phyloP scores from a whole-genome alignment of 306 rosid genomes.

The Arachis stenosperma region DNA sequence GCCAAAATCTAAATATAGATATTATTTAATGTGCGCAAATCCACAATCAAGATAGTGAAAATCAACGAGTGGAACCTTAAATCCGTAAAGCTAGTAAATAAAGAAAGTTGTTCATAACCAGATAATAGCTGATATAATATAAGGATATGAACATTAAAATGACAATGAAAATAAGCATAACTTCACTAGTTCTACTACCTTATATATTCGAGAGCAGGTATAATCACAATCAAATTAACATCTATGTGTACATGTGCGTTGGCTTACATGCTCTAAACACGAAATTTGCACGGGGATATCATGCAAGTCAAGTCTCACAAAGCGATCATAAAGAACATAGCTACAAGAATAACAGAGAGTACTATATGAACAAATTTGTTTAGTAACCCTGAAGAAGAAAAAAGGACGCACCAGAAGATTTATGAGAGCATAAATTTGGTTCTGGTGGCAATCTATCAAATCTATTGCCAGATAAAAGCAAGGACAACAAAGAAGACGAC shows the following conservation, averaged over 20 bases:
- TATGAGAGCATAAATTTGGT: conserved; percentile 33
- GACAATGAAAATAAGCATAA: background rate
- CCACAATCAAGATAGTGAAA: conserved; percentile 4
- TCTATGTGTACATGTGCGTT: background rate
- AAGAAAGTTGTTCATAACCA: conserved; percentile 11
- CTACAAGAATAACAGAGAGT: conserved; percentile 24
- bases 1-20: background rate
- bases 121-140: background rate
- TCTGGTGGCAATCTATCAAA: conserved; percentile 29
- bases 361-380: conserved; percentile 49
- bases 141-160: background rate
- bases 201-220: background rate
- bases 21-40: conserved; percentile 8
- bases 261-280: conserved; percentile 22
- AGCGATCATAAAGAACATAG: conserved; percentile 11
- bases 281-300: conserved; percentile 30
- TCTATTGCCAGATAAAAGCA: conserved; percentile 73
- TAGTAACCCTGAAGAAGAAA: conserved; percentile 7
- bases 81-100: background rate
- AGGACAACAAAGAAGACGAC: conserved; percentile 59
- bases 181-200: conserved; percentile 6
- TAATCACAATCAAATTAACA: conserved; percentile 25
- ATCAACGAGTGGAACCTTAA: background rate
- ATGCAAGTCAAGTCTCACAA: conserved; percentile 32
- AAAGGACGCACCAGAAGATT: conserved; percentile 38